Evolutionary conservation across 345 rosid species (phyloP).

Genomic region (Mallotus nudiflorus): DNA sequence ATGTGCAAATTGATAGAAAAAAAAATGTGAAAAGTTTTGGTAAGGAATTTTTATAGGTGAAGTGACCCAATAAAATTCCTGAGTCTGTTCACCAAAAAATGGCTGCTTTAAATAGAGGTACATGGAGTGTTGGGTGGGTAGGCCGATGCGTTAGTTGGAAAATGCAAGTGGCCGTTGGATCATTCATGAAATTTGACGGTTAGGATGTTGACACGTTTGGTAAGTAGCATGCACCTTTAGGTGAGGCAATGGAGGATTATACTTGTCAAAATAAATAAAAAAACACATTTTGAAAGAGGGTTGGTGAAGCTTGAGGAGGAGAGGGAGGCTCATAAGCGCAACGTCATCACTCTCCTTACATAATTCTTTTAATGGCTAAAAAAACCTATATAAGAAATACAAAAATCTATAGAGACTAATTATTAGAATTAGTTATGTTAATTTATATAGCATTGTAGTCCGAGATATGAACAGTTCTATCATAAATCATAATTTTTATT

Average conservation of each 20-base stretch:
- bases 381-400: too few species aligned
- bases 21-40: background rate
- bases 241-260: background rate
- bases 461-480: too few species aligned
- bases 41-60: constrained; percentile 26
- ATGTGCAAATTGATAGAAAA: too few species aligned
- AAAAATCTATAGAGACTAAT: too few species aligned
- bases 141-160: constrained; percentile 47
- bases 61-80: constrained; percentile 24
- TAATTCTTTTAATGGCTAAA: too few species aligned
- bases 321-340: constrained; percentile 5
- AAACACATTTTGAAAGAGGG: background rate
- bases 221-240: background rate
- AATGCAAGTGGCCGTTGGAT: constrained; percentile 32
- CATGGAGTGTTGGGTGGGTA: constrained; percentile 26
- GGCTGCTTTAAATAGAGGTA: constrained; percentile 34
- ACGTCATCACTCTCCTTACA: too few species aligned
- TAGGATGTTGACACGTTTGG: constrained; percentile 26
- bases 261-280: background rate
- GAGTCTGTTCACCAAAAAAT: constrained; percentile 4
- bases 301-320: background rate
- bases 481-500: too few species aligned
- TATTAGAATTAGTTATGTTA: too few species aligned
- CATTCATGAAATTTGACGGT: background rate
- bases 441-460: too few species aligned